Conservation (phyloP, 2,329 filamentous ascomycete genomes). For the Xenoacremonium recifei region DNA sequence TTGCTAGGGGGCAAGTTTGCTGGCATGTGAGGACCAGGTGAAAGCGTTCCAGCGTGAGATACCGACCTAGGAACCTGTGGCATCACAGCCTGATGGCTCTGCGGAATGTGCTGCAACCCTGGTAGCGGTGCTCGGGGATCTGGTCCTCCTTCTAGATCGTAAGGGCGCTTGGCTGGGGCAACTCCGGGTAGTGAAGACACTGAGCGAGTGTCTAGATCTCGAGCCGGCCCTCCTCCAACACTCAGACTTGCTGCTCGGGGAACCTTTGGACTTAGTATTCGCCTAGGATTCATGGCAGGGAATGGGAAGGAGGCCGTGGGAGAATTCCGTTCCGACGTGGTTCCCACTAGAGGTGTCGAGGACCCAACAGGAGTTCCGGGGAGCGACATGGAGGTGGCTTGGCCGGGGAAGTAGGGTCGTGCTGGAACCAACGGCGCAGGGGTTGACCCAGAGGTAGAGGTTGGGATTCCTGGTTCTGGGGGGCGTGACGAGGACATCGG, state of each 20-base stretch:
- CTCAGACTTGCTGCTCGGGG: constrained; percentile 29
- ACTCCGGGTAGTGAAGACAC: constrained; percentile 18
- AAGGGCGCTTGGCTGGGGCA: constrained; percentile 32
- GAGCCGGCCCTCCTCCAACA: constrained; percentile 19
- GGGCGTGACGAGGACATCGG: constrained; percentile 12
- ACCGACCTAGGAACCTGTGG: constrained; percentile 30
- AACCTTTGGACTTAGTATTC: constrained; percentile 30
- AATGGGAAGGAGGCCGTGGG: constrained; percentile 31
- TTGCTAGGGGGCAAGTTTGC: constrained; percentile 20
- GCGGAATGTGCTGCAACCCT: constrained; percentile 24
- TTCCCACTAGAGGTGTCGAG: constrained; percentile 25
- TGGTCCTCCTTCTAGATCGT: constrained; percentile 26
- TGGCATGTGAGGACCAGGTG: constrained; percentile 22
- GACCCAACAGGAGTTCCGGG: constrained; percentile 31
- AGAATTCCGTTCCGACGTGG: constrained; percentile 32
- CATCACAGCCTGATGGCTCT: constrained; percentile 20
- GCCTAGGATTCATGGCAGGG: constrained; percentile 27
- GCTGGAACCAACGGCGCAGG: constrained; percentile 20
- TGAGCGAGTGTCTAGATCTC: constrained; percentile 23
- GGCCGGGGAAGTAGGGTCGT: constrained; percentile 24
- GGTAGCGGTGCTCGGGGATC: constrained; percentile 25
- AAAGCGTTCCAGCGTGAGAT: constrained; percentile 34
- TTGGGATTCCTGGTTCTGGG: constrained; percentile 18
- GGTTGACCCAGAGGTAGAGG: constrained; percentile 16
- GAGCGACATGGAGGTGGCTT: constrained; percentile 32